Evolutionary conservation across 106 monocot species (phyloP).

Genomic region (Narthecium ossifragum): DNA sequence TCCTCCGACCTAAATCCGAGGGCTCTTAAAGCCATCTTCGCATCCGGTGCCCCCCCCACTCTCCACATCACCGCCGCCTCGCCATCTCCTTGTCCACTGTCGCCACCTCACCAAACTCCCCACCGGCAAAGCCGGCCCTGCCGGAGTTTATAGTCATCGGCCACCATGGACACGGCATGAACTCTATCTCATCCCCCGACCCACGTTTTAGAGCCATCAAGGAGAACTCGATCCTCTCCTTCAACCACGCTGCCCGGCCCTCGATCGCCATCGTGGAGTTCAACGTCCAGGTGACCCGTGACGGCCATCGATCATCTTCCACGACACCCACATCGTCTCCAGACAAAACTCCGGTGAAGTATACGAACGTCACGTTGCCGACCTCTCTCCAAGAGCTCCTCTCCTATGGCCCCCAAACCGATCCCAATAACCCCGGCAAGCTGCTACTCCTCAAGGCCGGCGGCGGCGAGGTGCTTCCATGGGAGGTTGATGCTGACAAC

Average conservation of each 20-base stretch:
- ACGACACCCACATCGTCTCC: slow-evolving; percentile 33
- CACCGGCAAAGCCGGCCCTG: no score
- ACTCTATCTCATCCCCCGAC: slow-evolving; percentile 20
- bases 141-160: slow-evolving; percentile 16
- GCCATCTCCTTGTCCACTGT: neutral
- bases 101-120: neutral
- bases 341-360: slow-evolving; percentile 3
- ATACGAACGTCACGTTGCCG: slow-evolving; percentile 19
- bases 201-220: neutral
- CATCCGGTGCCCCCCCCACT: slow-evolving; percentile 9
- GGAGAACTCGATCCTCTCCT: slow-evolving; percentile 30
- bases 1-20: no score
- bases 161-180: slow-evolving; percentile 23
- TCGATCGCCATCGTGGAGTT: slow-evolving; percentile 17
- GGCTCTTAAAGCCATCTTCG: slow-evolving; percentile 19
- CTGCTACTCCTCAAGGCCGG: slow-evolving; percentile 9
- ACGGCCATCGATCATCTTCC: slow-evolving; percentile 33
- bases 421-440: slow-evolving; percentile 4
- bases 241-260: slow-evolving; percentile 11
- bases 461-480: slow-evolving; percentile 12
- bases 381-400: slow-evolving; percentile 21
- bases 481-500: slow-evolving; percentile 26
- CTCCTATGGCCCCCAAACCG: slow-evolving; percentile 16
- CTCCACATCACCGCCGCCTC: neutral
- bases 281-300: slow-evolving; percentile 41